Evolutionary conservation across 1,284 basidiomycete genomes (phyloP).

Genomic region (Apiotrichum gamsii): DNA sequence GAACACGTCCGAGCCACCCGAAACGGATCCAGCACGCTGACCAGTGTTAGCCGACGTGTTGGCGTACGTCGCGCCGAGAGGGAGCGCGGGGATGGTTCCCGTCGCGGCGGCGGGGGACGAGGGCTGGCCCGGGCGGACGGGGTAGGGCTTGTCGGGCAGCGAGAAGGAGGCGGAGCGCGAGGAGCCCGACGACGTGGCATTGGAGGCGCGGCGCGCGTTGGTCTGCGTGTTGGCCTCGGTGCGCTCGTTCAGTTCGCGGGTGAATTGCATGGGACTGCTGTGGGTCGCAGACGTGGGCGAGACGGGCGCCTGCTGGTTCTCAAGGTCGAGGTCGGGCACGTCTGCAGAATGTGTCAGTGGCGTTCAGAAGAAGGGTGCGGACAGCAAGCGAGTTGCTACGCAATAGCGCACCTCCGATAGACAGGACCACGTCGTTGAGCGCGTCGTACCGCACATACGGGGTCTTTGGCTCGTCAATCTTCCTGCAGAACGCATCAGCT

Average conservation of each 20-base stretch:
- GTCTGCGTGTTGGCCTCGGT: constrained; percentile 12
- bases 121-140: constrained; percentile 36
- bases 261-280: constrained; percentile 4
- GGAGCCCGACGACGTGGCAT: constrained; percentile 63
- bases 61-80: constrained; percentile 45
- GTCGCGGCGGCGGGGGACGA: constrained; percentile 7
- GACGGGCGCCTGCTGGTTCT: constrained; percentile 4
- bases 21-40: constrained; percentile 6
- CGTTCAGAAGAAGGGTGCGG: background rate
- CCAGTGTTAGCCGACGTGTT: constrained; percentile 41
- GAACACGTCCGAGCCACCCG: constrained; percentile 31
- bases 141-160: constrained; percentile 32
- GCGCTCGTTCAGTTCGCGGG: constrained; percentile 2
- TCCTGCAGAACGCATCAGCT: constrained; percentile 42
- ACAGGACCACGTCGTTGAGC: constrained; percentile 65
- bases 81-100: constrained; percentile 50
- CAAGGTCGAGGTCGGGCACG: constrained; percentile 48
- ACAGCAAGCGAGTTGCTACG: too few relatives aligned
- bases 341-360: constrained; percentile 51
- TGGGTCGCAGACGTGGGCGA: background rate
- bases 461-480: constrained; percentile 95
- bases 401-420: constrained; percentile 55
- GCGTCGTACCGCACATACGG: constrained; percentile 86
- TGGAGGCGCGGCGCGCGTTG: constrained; percentile 47
- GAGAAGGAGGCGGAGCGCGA: constrained; percentile 76